These are phyloP conservation scores for Volvox reticuliferus DNA, from an alignment of 139 green algal genomes.

Conservation along the genomic window DNA sequence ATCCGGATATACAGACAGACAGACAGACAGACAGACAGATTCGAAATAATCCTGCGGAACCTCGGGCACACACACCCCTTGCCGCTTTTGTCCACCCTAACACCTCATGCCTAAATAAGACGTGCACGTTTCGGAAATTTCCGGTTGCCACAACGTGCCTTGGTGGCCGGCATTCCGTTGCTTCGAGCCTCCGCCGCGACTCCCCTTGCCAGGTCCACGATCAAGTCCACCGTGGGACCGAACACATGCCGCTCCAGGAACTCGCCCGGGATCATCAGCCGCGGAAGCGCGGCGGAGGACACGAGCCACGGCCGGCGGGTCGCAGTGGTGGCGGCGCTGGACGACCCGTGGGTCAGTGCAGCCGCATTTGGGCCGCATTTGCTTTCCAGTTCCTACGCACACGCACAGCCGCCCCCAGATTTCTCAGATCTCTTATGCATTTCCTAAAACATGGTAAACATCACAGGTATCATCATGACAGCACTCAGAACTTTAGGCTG, in stretches of 20 bases:
- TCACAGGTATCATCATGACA: too few relatives aligned
- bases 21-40: too few relatives aligned
- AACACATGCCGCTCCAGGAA: constrained; percentile 1
- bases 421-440: too few relatives aligned
- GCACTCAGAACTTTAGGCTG: too few relatives aligned
- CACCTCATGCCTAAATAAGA: too few relatives aligned
- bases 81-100: too few relatives aligned
- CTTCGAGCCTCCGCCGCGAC: not conserved
- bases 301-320: constrained; percentile 8
- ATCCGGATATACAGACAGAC: too few relatives aligned
- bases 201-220: not conserved
- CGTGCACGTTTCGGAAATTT: too few relatives aligned
- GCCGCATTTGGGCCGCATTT: not conserved
- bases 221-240: not conserved
- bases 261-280: constrained; percentile 12
- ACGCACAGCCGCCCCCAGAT: too few relatives aligned
- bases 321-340: not conserved
- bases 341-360: not conserved
- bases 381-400: not conserved
- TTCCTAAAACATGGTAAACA: too few relatives aligned
- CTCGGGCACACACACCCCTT: too few relatives aligned
- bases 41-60: too few relatives aligned
- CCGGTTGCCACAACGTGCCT: not conserved
- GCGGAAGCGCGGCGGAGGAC: not conserved
- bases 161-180: not conserved